Conservation (phyloP, 345 rosid genomes). For the Citrus unshiu region DNA sequence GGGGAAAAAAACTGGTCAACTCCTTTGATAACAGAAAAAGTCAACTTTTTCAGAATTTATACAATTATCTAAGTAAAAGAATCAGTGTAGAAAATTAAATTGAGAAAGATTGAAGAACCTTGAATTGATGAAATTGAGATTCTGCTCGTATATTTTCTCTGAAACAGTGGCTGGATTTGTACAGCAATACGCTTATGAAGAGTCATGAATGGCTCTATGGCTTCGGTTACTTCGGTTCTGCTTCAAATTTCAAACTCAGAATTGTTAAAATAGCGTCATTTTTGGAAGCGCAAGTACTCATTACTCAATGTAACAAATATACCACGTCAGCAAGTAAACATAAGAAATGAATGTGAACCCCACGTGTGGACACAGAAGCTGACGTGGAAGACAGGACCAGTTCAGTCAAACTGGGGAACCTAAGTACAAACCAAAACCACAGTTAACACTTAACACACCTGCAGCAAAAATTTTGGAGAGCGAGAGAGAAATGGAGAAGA, state of each 20-base stretch:
- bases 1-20: too few relatives aligned
- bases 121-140: background rate
- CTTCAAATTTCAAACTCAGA: conserved; percentile 22
- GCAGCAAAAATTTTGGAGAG: background rate
- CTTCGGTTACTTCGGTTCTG: background rate
- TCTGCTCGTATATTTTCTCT: background rate
- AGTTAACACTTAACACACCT: background rate
- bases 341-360: background rate
- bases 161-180: too few relatives aligned
- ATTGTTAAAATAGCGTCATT: background rate
- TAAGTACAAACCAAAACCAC: background rate
- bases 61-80: background rate
- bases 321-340: background rate
- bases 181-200: background rate
- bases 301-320: background rate
- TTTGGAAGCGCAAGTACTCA: background rate
- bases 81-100: background rate
- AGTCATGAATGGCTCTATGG: background rate
- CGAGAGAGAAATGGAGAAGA: conserved; percentile 21
- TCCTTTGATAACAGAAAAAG: background rate
- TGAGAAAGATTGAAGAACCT: background rate
- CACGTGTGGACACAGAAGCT: background rate
- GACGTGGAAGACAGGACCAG: background rate
- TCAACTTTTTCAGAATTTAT: too few relatives aligned
- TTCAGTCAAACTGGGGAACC: background rate